A percentile compares a stretch with the other conserved stretches of the same genome.
These are phyloP conservation scores for Hymenoscyphus fraxineus DNA, from an alignment of 2,329 filamentous ascomycete species.

Conservation along the genomic window DNA sequence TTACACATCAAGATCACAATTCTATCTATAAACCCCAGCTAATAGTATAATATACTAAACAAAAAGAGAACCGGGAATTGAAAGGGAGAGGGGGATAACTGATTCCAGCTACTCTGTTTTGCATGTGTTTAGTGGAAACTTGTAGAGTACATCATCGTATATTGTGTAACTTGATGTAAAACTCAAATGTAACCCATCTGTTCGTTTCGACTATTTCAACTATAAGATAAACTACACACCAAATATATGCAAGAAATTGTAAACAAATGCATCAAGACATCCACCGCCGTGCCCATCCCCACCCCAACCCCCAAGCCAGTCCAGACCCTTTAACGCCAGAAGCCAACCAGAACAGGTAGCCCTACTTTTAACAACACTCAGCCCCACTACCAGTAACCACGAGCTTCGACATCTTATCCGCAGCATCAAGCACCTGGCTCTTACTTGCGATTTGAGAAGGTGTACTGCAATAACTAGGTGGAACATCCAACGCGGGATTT, in stretches of 20 bases:
- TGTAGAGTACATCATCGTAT: no score
- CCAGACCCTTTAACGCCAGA: background rate
- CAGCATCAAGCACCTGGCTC: conserved; percentile 41
- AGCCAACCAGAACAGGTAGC: background rate
- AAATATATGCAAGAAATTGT: background rate
- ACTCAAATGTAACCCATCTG: no score
- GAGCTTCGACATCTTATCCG: conserved; percentile 45
- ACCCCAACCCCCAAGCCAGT: background rate
- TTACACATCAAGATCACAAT: no score
- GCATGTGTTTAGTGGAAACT: no score
- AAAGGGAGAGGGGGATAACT: no score
- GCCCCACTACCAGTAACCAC: conserved; percentile 22
- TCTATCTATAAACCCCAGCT: no score
- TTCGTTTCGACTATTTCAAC: no score
- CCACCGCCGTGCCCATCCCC: no score
- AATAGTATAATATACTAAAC: no score
- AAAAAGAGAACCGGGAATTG: no score
- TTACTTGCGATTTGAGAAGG: conserved; percentile 62
- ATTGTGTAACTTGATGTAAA: no score
- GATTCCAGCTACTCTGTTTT: no score
- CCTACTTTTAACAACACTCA: conserved; percentile 30
- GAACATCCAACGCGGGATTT: conserved; percentile 58
- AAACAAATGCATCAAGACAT: background rate
- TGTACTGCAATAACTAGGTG: conserved; percentile 63
- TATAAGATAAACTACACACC: background rate